Base-by-base conservation (phyloP, 345 rosid species). In the Geranium rotundifolium region DNA sequence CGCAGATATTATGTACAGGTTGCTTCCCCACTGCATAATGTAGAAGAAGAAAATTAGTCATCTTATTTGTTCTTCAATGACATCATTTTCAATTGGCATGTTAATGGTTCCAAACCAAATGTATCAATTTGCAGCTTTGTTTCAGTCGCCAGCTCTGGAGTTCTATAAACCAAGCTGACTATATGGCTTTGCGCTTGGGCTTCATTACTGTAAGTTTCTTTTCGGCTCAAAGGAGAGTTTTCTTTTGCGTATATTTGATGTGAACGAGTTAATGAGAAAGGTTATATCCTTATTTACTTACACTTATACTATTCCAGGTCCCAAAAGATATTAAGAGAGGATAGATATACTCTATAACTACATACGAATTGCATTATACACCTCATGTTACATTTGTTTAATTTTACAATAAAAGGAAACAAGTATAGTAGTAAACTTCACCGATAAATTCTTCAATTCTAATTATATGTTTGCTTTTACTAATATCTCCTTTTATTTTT, bases 121-220 rank as follows among this genome's bases (percentile, higher is more conserved):
- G 5, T 31, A 13, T 65, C 29, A 34, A 37, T 65, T 57, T 61
- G 69, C 84, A 86, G 88, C 84, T 86, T 64, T 81, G 88, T 67
- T 86, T 86, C 81, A 73, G 79, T 76, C 89, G 91, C 77, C 91
- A 86, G 56, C 76, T 86, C 73, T 86, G 91, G 88, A 81, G 81
- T 72, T 86, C 91, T 7, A 77, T 86, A 69, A 73, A 65, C 63
- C 71, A 65, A 19, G 78, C 82, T 46, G 91, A 83, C 72, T 86
- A 86, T 64, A 76, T 76, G 80, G 88, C 88, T 58, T 66, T 86
- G 73, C 88, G 89, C 34, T 67, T 73, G 60, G 89, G 91, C 50
- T 86, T 86, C 67, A 72, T 86, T 41, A 86, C 79, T 56, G 91
- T 81, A 77, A 65, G 85, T 67, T 67, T 18, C 62, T 50, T 54